Evolutionary conservation across 78 protist genomes (phyloP).

Genomic region (Trichosphaerium sp.): DNA sequence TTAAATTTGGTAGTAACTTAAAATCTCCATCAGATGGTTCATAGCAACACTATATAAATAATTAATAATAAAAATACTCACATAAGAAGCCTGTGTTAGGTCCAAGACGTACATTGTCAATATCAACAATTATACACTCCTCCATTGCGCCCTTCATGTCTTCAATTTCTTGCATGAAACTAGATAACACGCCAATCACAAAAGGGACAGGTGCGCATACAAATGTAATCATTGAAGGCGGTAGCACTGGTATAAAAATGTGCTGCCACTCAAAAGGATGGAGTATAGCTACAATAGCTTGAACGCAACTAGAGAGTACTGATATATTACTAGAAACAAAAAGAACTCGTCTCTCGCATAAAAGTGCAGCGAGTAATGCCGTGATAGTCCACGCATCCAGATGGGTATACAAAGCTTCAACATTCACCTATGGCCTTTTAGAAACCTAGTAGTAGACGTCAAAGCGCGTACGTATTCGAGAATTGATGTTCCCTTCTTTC

Average conservation of each 20-base stretch:
- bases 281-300: background rate
- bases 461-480: background rate
- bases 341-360: constrained; percentile 2
- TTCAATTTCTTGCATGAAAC: background rate
- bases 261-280: constrained; percentile 16
- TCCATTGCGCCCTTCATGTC: too few species aligned
- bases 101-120: too few species aligned
- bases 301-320: background rate
- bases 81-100: too few species aligned
- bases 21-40: too few species aligned
- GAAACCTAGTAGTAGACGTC: too few species aligned
- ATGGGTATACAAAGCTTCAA: background rate
- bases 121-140: too few species aligned
- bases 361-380: background rate
- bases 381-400: background rate
- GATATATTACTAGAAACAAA: background rate
- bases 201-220: constrained; percentile 36
- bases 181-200: constrained; percentile 18
- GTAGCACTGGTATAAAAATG: constrained; percentile 27
- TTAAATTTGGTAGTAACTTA: too few species aligned
- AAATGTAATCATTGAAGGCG: constrained; percentile 11
- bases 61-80: too few species aligned
- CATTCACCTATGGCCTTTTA: too few species aligned
- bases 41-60: too few species aligned
- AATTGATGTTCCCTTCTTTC: background rate